Base-by-base conservation (phyloP, 2,329 filamentous ascomycete genomes). In the Sordariomycetes sp. region DNA sequence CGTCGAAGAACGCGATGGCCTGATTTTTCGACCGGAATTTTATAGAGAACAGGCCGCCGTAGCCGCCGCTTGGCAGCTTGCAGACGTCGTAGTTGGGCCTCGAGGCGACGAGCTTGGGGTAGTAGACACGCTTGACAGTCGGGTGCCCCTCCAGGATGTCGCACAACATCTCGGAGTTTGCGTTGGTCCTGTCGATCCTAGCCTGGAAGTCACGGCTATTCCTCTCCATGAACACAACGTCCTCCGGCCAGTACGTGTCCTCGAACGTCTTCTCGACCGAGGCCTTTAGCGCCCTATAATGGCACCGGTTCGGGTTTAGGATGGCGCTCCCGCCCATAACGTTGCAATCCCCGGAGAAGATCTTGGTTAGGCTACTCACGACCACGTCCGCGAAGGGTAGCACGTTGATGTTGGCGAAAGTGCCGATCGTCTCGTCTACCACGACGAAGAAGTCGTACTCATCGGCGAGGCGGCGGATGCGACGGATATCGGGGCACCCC, bases 261-360 rank as follows among this genome's bases (percentile, higher is more conserved):
- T 95, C 89, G 67, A 87, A 94, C 51, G 87, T 81, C 10, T 70
- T 68, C 4, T 72, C 71, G 67, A 89, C 81, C n/a, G 77, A 76
- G 5, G 74, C 67, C 67, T 90, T 92, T n/a, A 99, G 70, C 0
- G 72, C 63, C 2, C 68, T 57, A 68, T 96, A 96, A 71, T 86
- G 87, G 52, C 73, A 81, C n/a, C 84, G 76, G 58, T 84, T 80
- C 0, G 81, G 81, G 64, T 85, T 85, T 52, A 85, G 67, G 57
- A 85, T 80, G 52, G 78, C 72, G 62, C 85, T 87, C 58, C 94
- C 94, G 59, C 91, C 94, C 92, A 97, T 97, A 62, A 99, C 94
- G 69, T 99, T 97, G 69, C 89, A 94, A 70, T 96, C 94, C 55
- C 94, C 94, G 58, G 90, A 95, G 73, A 99, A 99, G 57, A 97